Percentiles rank a stretch among this genome's conserved stretches.
These are phyloP conservation scores for Mychonastes homosphaera DNA, from an alignment of 139 green algal genomes.

Conservation along the genomic window DNA sequence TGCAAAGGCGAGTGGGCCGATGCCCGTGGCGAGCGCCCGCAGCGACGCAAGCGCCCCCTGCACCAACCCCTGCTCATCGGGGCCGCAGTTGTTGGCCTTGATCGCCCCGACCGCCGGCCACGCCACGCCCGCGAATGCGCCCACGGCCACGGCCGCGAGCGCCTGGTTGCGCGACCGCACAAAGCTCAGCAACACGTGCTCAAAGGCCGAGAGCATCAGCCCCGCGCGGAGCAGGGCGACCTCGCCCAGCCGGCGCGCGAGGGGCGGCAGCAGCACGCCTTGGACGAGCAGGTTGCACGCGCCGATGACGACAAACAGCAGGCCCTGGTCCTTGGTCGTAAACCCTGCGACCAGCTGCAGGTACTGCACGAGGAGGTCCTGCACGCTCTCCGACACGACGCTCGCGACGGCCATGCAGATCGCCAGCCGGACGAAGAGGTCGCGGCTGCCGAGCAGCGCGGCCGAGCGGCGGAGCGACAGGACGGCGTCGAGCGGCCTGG, in stretches of 20 bases:
- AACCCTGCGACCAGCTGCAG: slow-evolving; percentile 64
- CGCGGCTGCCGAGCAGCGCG: slow-evolving; percentile 28
- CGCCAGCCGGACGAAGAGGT: slow-evolving; percentile 41
- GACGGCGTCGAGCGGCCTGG: slow-evolving; percentile 3
- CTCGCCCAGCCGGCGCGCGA: slow-evolving; percentile 45
- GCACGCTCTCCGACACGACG: slow-evolving; percentile 27
- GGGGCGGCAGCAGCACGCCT: slow-evolving; percentile 35
- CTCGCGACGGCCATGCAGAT: slow-evolving; percentile 32
- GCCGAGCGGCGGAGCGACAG: slow-evolving; percentile 7
- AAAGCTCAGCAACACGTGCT: no score
- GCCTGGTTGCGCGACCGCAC: slow-evolving; percentile 13
- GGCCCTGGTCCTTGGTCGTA: slow-evolving; percentile 45
- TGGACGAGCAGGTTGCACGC: slow-evolving; percentile 54
- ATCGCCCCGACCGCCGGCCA: slow-evolving; percentile 55
- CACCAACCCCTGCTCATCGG: slow-evolving; percentile 31
- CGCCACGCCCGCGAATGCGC: slow-evolving; percentile 29
- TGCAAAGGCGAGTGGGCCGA: slow-evolving; percentile 59
- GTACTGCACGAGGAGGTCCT: slow-evolving; percentile 70
- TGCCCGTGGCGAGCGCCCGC: slow-evolving; percentile 43
- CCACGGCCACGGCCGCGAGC: slow-evolving; percentile 27
- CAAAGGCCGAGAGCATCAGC: no score
- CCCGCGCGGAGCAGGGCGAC: slow-evolving; percentile 38
- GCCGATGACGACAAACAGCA: slow-evolving; percentile 52
- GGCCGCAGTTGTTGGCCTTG: slow-evolving; percentile 37
- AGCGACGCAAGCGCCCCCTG: slow-evolving; percentile 55